Evolutionary conservation across 2,329 filamentous ascomycete species (phyloP), one percentile per base, ranked within the genome.

Genomic region (Curvularia lunata): DNA sequence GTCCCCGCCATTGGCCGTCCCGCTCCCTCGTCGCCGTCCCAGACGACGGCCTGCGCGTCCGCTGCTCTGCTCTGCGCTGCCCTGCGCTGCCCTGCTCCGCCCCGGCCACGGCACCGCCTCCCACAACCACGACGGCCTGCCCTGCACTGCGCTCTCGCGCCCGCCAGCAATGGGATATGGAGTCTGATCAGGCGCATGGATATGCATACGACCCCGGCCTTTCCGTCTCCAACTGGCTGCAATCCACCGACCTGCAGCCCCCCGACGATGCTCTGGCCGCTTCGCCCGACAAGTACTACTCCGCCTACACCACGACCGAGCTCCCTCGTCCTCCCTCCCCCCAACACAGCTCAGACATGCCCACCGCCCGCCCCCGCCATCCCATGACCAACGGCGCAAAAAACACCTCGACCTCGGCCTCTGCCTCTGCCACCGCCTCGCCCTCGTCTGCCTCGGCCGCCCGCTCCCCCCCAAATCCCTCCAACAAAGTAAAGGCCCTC

Each of bases 401-500:
- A 55, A 60, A 70, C 12, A 65, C 67, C 4, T 41, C 66, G 37
- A 68, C 69, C 47, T 49, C 66, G 21, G 62, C 68, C 5, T 75
- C 72, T 12, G 70, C 66, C 47, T 75, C 73, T 13, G 71, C 27
- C 45, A 74, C 73, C 12, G 71, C 23, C 71, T 72, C 21, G 65
- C 71, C 67, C 34, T 69, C 70, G 16, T 66, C 69, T 25, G 67
- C 72, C 13, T 56, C 67, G 0, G 51, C 64, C 42, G 56, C 71
- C 27, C 49, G 65, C 65, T 48, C 68, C 37, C 58, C 64, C 57
- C 51, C 71, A 43, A 47, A 64, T n/a, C 48, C 62, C 34, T 58
- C 72, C 59, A 55, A 71, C 71, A 73, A 74, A 25, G 75, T 77
- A 40, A 75, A 64, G 62, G 74, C 69, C 37, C 70, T 77, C 42